Evolutionary conservation across 2,329 filamentous ascomycete genomes (phyloP), one percentile per base, ranked within the genome.

Genomic region (Pseudonectria foliicola): DNA sequence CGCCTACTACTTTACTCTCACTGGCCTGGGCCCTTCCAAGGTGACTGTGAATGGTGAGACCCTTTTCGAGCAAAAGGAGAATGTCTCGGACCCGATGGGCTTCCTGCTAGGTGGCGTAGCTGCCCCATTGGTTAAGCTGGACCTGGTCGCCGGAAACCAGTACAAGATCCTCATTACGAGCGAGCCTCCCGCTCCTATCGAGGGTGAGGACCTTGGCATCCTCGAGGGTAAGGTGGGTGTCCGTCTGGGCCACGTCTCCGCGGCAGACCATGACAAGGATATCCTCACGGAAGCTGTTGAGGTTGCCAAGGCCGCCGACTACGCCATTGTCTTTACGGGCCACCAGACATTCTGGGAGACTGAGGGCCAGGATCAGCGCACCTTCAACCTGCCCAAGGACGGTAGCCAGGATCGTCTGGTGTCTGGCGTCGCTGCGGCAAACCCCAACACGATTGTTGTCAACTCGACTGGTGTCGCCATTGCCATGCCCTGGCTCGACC

Each of bases 391-490:
- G 7, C 39, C 39, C 25, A 38, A 35, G 18, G 34, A 35, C 7
- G 38, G 38, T 10, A 41, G 32, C 13, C 75, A 43, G 31, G 77
- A 84, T 37, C 61, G 64, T 4, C 57, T 85, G 29, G 72, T 81
- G 46, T 55, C 61, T 12, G 66, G 67, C 3, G 68, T 81, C 1
- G 61, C 75, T 11, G 64, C 63, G 0, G 71, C 57, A 2, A 80
- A 80, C 48, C 60, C 69, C 1, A 75, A 73, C 31, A 70, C 73
- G 7, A 68, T 73, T 3, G 67, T 82, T 7, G 70, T 80, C 5
- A 71, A 79, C 47, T 77, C 79, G 29, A 78, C 75, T 1, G 77
- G 77, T 27, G 77, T 76, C 0, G 75, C 77, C 3, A 59, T 75
- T 10, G 64, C 66, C 1, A 65, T 76, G 68, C 72, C 72, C 1